Evolutionary conservation across 2,329 filamentous ascomycete species (phyloP), one percentile per base, ranked within the genome.

Genomic region (Fusarium udum): DNA sequence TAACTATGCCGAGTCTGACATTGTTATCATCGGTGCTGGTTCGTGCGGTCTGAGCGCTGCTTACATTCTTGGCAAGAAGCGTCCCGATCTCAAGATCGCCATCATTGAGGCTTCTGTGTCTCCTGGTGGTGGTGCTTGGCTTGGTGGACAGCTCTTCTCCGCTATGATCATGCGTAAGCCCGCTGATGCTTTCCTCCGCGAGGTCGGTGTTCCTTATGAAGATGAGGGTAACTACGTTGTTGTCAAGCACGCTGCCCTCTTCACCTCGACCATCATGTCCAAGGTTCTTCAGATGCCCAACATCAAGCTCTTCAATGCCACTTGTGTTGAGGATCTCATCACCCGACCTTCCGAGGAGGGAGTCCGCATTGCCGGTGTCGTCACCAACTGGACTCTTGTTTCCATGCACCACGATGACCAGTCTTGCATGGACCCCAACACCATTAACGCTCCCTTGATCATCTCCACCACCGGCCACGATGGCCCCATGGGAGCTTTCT

Each of bases 121-220:
- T 58, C 95, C 95, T 59, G 93, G 93, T 69, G 95, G 95, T 73
- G 95, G 95, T 78, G 95, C 94, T 70, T 97, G 95, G 95, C 90
- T 97, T 51, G 95, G 95, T 65, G 95, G 95, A 24, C 95, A 97
- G 86, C 92, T 97, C 65, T 97, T 98, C 90, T 93, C 91, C 69
- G 95, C 95, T 80, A 97, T 97, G 95, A 89, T 97, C 55, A 95
- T 98, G 92, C 92, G 95, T 78, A 97, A 96, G 87, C 94, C 95
- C 18, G 95, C 95, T 60, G 93, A 97, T 80, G 89, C 89, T 63
- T 97, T 97, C 86, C 86, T 97, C 66, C 86, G 88, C 46, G 94
- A 97, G 78, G 83, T 97, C 22, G 94, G 93, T 66, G 91, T 97
- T 12, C 91, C 93, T 0, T 97, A 92, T 80, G 95, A 97, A 78